A percentile compares a stretch with the other conserved stretches of the same genome.
Evolutionary conservation across 2,329 filamentous ascomycete genomes (phyloP).

Genomic region (Exophiala viscosa): DNA sequence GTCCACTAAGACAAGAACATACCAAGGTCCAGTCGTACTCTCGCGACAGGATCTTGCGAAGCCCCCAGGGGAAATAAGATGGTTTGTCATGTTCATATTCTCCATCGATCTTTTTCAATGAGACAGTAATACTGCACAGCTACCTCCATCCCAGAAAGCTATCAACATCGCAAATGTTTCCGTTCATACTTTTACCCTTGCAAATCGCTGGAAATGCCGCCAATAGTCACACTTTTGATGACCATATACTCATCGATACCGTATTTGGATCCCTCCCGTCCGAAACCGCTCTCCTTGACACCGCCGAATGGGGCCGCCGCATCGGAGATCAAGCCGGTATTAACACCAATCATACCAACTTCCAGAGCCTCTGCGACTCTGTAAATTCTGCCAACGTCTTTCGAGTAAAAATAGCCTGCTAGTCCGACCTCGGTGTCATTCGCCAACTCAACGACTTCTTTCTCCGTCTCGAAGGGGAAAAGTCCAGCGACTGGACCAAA

Average conservation of each 20-base stretch:
- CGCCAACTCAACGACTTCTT: conserved; percentile 78
- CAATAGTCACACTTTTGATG: conserved; percentile 67
- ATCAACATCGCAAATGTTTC: no score
- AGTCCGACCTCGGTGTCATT: conserved; percentile 82
- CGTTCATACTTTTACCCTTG: conserved; percentile 38
- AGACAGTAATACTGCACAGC: no score
- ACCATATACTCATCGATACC: conserved; percentile 67
- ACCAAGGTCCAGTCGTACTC: no score
- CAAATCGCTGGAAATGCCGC: conserved; percentile 58
- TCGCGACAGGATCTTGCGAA: no score
- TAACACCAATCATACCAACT: conserved; percentile 58
- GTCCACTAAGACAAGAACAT: no score
- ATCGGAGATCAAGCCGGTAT: conserved; percentile 64
- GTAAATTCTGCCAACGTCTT: conserved; percentile 56
- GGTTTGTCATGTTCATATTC: no score
- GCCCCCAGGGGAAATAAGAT: no score
- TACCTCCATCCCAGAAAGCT: no score
- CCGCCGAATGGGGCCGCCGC: conserved; percentile 65
- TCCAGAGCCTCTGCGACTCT: conserved; percentile 57
- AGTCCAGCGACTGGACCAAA: conserved; percentile 91
- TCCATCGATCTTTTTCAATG: no score
- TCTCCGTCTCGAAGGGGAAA: conserved; percentile 83
- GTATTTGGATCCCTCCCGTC: conserved; percentile 72
- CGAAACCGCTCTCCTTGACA: conserved; percentile 78
- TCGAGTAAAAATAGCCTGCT: conserved; percentile 88